These are phyloP conservation scores for Penicillium glabrum DNA, from an alignment of 2,329 filamentous ascomycete species.

Conservation along the genomic window DNA sequence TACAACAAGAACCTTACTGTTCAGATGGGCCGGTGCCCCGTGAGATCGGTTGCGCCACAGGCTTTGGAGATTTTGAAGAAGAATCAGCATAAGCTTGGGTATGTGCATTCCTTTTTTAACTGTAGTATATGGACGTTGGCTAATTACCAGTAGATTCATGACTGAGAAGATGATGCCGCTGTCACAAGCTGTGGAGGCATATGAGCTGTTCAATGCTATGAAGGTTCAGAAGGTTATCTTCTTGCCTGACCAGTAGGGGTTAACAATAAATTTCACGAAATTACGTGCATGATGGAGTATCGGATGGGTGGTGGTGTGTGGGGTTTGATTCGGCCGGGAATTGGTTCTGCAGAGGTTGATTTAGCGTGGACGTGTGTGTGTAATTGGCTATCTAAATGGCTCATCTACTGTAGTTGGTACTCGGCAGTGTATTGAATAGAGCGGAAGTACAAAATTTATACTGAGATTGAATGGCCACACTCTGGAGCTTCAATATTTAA, in stretches of 20 bases:
- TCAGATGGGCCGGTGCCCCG: slow-evolving; percentile 76
- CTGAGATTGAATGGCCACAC: not conserved
- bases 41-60: slow-evolving; percentile 67
- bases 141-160: slow-evolving; percentile 62
- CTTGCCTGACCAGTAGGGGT: slow-evolving; percentile 32
- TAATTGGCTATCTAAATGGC: no score
- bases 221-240: slow-evolving; percentile 74
- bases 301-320: not conserved
- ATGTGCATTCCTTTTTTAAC: slow-evolving; percentile 28
- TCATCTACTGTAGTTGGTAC: no score
- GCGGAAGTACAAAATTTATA: not conserved
- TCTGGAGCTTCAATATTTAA: not conserved
- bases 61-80: slow-evolving; percentile 65
- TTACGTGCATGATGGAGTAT: not conserved
- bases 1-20: slow-evolving; percentile 69
- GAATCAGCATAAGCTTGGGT: slow-evolving; percentile 68
- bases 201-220: slow-evolving; percentile 71
- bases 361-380: no score
- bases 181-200: slow-evolving; percentile 64
- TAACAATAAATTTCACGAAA: not conserved
- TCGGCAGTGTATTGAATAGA: not conserved
- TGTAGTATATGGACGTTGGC: not conserved
- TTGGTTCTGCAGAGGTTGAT: no score
- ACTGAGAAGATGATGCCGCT: slow-evolving; percentile 73
- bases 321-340: not conserved